Conservation (phyloP, 441 rosid genomes). For the Flueggea neowawraea region DNA sequence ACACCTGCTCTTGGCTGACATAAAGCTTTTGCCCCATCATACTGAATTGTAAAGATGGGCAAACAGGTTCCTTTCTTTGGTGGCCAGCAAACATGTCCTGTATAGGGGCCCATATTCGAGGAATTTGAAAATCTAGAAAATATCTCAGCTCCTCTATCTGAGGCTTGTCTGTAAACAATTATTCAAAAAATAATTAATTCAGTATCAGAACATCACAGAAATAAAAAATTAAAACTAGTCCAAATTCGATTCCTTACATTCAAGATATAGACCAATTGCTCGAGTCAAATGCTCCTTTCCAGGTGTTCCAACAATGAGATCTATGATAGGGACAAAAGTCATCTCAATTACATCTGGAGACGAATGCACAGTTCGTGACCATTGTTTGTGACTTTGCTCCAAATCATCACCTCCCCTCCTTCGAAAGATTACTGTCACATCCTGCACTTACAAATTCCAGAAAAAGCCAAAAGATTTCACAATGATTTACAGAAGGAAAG, state of each 20-base stretch:
- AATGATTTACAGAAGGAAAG: too few relatives aligned
- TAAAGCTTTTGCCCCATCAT: constrained; percentile 73
- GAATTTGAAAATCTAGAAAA: constrained; percentile 71
- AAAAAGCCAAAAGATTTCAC: neutral
- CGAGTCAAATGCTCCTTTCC: constrained; percentile 64
- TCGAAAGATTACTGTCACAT: constrained; percentile 67
- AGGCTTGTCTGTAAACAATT: constrained; percentile 55
- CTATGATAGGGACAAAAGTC: constrained; percentile 56
- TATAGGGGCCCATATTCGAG: constrained; percentile 66
- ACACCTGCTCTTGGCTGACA: constrained; percentile 72
- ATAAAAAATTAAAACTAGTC: neutral
- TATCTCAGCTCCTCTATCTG: constrained; percentile 64
- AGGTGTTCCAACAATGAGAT: constrained; percentile 47
- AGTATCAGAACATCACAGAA: neutral
- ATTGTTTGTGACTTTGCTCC: constrained; percentile 55
- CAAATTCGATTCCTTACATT: constrained; percentile 37
- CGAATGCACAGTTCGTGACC: constrained; percentile 56
- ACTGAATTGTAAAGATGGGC: constrained; percentile 75
- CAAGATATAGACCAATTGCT: constrained; percentile 60
- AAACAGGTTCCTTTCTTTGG: constrained; percentile 76
- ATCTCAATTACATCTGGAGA: constrained; percentile 71
- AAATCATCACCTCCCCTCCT: constrained; percentile 80
- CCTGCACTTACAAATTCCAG: constrained; percentile 32
- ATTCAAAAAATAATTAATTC: neutral
- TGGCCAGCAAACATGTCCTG: constrained; percentile 47